phyloP scores from a whole-genome alignment of 768 basidiomycete genomes.

The Gymnopilus junonius region DNA sequence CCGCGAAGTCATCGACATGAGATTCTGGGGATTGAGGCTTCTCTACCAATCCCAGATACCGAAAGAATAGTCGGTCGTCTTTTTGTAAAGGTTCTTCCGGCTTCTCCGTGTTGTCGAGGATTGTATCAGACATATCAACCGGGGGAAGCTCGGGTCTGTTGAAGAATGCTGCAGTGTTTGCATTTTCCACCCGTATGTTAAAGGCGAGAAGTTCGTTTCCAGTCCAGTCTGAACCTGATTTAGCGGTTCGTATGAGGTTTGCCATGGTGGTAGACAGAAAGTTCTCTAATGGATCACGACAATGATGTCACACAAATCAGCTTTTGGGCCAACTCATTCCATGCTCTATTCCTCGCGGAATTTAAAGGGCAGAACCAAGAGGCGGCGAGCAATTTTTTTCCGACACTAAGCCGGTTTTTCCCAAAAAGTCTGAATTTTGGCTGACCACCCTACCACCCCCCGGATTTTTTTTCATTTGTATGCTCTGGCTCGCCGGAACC shows the following conservation, averaged over 20 bases:
- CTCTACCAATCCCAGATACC: neutral
- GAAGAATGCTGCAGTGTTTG: constrained; percentile 19
- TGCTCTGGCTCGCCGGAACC: no score
- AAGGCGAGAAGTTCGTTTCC: constrained; percentile 26
- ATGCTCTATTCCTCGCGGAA: no score
- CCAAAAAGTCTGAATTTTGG: no score
- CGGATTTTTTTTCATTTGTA: no score
- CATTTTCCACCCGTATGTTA: constrained; percentile 25
- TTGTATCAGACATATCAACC: neutral
- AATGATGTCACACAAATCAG: no score
- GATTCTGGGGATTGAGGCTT: neutral
- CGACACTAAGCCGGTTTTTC: no score
- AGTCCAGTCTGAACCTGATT: constrained; percentile 25
- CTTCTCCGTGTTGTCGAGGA: neutral
- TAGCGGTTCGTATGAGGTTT: constrained; percentile 19
- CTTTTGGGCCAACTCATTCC: no score
- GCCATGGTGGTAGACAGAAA: no score
- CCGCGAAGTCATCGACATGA: constrained; percentile 23
- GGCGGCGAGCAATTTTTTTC: no score
- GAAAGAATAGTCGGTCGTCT: neutral
- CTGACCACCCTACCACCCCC: no score
- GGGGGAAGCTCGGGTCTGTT: neutral
- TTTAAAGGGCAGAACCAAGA: no score
- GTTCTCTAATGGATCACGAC: no score
- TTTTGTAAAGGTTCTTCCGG: neutral